Conservation (phyloP, 176 grass and related monocot genomes). For the Olyra latifolia region DNA sequence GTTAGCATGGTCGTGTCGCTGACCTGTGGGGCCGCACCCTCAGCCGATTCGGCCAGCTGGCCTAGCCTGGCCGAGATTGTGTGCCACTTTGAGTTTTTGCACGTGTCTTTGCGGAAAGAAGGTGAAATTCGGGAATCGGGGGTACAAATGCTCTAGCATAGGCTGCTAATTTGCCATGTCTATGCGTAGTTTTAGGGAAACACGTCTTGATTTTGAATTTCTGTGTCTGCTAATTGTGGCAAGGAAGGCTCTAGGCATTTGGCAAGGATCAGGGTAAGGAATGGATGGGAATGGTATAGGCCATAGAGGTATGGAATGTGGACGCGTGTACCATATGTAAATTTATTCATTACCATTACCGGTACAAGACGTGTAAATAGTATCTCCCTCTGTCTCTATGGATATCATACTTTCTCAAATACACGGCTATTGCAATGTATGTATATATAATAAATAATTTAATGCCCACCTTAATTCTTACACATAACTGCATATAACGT, state of each 20-base stretch:
- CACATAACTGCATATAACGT: not conserved
- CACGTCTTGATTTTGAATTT: not conserved
- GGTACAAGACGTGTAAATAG: not conserved
- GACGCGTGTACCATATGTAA: not conserved
- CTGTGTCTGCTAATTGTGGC: not conserved
- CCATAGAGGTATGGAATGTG: not conserved
- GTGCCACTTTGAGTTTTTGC: slow-evolving; percentile 3
- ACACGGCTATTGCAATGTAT: not conserved
- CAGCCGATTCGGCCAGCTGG: slow-evolving; percentile 19
- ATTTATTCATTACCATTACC: not conserved
- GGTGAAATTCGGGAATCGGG: not conserved
- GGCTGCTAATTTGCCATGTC: not conserved
- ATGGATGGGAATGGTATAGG: not conserved
- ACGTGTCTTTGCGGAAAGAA: not conserved
- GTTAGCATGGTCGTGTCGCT: not conserved
- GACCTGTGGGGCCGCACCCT: slow-evolving; percentile 18
- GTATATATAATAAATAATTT: too few species aligned
- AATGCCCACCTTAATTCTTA: too few species aligned
- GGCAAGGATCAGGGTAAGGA: not conserved
- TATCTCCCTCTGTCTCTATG: not conserved
- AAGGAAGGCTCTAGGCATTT: not conserved
- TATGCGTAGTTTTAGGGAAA: not conserved
- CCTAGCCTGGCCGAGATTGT: slow-evolving; percentile 11
- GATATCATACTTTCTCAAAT: not conserved
- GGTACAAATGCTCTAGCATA: not conserved